Conservation (phyloP, 164 flowering plant species). For the Euptelea pleiosperma region DNA sequence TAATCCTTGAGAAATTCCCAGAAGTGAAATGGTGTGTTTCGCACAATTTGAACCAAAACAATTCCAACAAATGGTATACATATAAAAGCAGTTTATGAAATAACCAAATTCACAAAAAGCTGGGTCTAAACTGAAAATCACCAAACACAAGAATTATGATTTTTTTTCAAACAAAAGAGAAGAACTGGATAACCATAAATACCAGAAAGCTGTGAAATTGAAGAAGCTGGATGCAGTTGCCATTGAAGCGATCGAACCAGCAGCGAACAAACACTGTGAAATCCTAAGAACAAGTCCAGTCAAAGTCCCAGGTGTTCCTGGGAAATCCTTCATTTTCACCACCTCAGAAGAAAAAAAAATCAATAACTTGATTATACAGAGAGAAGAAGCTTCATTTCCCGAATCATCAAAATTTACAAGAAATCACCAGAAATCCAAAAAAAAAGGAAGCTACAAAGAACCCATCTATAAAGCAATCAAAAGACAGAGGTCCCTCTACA, state of each 20-base stretch:
- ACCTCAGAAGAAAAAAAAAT: constrained; percentile 3
- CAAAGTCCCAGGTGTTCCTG: constrained; percentile 70
- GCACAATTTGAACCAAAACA: too few species aligned
- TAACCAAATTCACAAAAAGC: too few species aligned
- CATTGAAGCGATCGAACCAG: constrained; percentile 59
- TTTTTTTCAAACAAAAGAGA: background rate
- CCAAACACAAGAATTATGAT: too few species aligned
- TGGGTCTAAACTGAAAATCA: too few species aligned
- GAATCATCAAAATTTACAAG: constrained; percentile 7
- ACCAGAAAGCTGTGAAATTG: constrained; percentile 70
- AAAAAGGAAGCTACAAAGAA: background rate
- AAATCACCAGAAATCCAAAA: background rate
- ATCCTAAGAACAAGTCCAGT: constrained; percentile 55
- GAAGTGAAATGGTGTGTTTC: too few species aligned
- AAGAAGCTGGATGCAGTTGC: constrained; percentile 44
- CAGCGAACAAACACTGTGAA: constrained; percentile 54
- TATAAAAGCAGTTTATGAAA: too few species aligned
- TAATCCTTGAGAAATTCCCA: too few species aligned
- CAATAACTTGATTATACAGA: background rate
- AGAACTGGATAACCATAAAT: constrained; percentile 8
- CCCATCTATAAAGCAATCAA: background rate
- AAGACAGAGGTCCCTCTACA: background rate
- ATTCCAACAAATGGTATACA: too few species aligned
- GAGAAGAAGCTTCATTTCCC: constrained; percentile 4
- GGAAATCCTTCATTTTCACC: constrained; percentile 54